Conservation (phyloP, 2,329 filamentous ascomycete species). For the Neonectria sp. region DNA sequence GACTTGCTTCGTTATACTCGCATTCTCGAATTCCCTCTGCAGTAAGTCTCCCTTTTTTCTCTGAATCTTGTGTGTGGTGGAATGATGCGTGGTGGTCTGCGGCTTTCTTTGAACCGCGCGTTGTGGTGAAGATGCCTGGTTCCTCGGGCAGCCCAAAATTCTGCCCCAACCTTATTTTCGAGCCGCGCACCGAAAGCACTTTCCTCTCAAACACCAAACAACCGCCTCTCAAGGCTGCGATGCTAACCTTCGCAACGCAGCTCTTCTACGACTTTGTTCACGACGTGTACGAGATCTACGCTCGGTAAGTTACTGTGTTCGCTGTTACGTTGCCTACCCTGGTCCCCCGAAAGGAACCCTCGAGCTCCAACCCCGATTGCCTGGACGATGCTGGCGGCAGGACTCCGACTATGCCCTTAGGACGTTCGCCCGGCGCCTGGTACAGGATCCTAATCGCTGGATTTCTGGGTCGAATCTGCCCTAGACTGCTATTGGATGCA, state of each 20-base stretch:
- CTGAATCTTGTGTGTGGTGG: background rate
- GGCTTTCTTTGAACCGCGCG: background rate
- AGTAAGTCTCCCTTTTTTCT: conserved; percentile 34
- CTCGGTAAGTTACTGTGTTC: conserved; percentile 43
- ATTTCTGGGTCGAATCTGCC: background rate
- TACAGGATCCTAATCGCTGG: background rate
- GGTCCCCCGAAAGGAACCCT: background rate
- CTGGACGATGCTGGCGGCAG: background rate
- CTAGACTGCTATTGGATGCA: background rate
- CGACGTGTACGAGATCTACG: conserved; percentile 48
- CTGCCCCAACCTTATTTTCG: conserved; percentile 28
- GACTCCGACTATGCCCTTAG: background rate
- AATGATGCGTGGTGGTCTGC: background rate
- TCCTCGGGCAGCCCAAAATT: conserved; percentile 21
- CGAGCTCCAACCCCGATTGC: background rate
- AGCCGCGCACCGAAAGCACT: conserved; percentile 5
- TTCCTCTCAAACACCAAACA: conserved; percentile 12
- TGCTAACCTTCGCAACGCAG: conserved; percentile 38
- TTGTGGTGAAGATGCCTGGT: conserved; percentile 14
- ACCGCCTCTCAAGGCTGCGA: conserved; percentile 8
- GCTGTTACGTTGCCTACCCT: background rate
- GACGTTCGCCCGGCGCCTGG: background rate
- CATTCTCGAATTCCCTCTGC: conserved; percentile 40
- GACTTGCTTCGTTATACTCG: conserved; percentile 47
- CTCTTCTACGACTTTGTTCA: conserved; percentile 47